A percentile compares a stretch with the other conserved stretches of the same genome.
Conservation (phyloP, 352 stramenopile genomes). For the Globisporangium polare region DNA sequence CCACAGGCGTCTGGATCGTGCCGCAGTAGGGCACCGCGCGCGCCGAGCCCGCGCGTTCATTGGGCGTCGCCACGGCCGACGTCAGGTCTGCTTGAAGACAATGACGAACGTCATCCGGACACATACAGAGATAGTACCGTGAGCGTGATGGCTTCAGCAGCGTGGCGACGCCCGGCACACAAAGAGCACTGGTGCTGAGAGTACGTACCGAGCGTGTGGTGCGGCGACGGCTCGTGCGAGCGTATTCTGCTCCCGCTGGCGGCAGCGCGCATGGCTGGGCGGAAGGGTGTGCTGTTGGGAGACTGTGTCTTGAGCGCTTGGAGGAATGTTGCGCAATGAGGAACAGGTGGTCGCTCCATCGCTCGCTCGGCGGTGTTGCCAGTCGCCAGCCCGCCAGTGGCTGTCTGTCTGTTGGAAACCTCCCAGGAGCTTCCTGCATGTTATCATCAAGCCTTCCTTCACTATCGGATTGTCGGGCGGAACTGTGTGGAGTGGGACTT, state of each 20-base stretch:
- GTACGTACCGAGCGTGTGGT: background rate
- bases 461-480: too few relatives aligned
- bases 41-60: background rate
- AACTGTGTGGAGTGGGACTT: too few relatives aligned
- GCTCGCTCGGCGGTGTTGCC: too few relatives aligned
- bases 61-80: background rate
- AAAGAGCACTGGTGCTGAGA: too few relatives aligned
- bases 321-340: background rate
- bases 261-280: background rate
- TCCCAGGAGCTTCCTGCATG: too few relatives aligned
- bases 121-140: background rate
- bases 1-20: slow-evolving; percentile 9
- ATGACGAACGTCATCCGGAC: background rate
- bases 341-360: too few relatives aligned
- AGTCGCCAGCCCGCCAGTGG: too few relatives aligned
- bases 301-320: background rate
- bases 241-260: background rate
- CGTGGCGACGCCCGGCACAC: background rate
- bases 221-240: background rate
- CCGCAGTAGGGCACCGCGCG: slow-evolving; percentile 1
- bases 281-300: too few relatives aligned
- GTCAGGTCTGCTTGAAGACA: background rate
- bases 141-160: background rate
- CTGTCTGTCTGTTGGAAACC: too few relatives aligned
- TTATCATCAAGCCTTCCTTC: too few relatives aligned